Base-by-base conservation (phyloP, 768 basidiomycete genomes). In the Mycena sanguinolenta region DNA sequence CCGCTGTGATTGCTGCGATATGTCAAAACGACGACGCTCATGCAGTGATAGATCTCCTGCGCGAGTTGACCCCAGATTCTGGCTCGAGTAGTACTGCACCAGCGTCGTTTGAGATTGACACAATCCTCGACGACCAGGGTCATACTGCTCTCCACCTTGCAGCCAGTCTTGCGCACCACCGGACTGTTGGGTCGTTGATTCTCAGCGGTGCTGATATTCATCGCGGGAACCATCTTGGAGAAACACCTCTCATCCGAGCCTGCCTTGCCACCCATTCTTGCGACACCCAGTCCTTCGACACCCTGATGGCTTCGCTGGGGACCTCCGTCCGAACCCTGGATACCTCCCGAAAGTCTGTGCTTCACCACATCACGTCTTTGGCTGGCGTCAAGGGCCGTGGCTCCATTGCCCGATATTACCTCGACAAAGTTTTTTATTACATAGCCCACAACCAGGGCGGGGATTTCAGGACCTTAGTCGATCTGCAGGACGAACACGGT, bases 101-200 rank as follows among this genome's bases (percentile, higher is more conserved):
- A 17, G 69, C 75, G 21, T 72, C 75, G n/a, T 73, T 85, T 42
- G 95, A 96, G 67, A 82, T 95, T 57, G 94, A 99, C 77, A 85
- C 88, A n/a, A 86, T 97, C 49, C 87, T 99, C 49, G 98, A 99
- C 75, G 95, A 98, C 72, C 93, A 96, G 75, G 95, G 95, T 0
- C 98, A 99, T 79, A 95, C 96, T 0, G 93, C 97, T 13, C 85
- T 99, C 17, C 98, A 99, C 78, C 88, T 98, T 70, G 97, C 98
- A 1, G 91, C 96, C 8, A 94, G 96, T 52, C 85, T 98, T 58
- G 94, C 91, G 0, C 88, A 94, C 25, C 86, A 89, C 58, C 83
- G 86, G 28, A 89, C 88, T 38, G 88, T 95, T 21, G 88, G 89
- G 28, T 88, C 90, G 13, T 87, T 99, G 39, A 86, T 98, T 67